Conservation (phyloP, 1,284 basidiomycete genomes). For the Boletus holoroseus region DNA sequence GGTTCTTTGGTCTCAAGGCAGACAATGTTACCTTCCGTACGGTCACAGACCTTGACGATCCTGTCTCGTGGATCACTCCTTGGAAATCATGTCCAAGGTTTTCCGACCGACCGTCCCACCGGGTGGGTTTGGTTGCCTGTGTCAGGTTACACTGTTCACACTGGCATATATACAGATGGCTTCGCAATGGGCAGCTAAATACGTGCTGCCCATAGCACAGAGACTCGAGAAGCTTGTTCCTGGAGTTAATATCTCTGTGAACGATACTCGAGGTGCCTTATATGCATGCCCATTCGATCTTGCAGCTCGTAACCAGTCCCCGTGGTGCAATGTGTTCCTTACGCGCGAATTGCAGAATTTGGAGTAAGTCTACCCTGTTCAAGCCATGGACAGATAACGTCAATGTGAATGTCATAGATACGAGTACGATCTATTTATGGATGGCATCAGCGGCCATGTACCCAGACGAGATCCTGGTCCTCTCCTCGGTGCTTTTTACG, state of each 20-base stretch:
- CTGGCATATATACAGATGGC: constrained; percentile 22
- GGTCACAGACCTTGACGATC: constrained; percentile 37
- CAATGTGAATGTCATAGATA: constrained; percentile 25
- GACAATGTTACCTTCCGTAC: constrained; percentile 32
- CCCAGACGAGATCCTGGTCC: constrained; percentile 38
- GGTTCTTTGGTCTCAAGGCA: constrained; percentile 37
- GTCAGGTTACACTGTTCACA: background rate
- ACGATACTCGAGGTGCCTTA: constrained; percentile 40
- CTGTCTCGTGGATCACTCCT: constrained; percentile 42
- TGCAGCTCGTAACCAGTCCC: constrained; percentile 35
- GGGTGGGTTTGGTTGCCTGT: constrained; percentile 5
- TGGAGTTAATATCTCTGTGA: constrained; percentile 31
- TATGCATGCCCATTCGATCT: constrained; percentile 46
- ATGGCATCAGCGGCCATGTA: constrained; percentile 42
- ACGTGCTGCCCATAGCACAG: constrained; percentile 37
- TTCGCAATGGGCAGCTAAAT: constrained; percentile 37
- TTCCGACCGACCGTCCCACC: background rate
- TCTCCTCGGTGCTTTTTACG: constrained; percentile 40
- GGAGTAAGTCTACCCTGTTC: constrained; percentile 30
- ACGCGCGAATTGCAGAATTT: constrained; percentile 36
- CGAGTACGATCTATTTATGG: constrained; percentile 46
- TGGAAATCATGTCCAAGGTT: constrained; percentile 37
- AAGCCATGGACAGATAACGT: background rate
- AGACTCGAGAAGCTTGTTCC: constrained; percentile 37
- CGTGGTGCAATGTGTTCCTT: constrained; percentile 43